These are phyloP conservation scores for Conticribra guillardii DNA, from an alignment of 108 stramenopile genomes.

Conservation along the genomic window DNA sequence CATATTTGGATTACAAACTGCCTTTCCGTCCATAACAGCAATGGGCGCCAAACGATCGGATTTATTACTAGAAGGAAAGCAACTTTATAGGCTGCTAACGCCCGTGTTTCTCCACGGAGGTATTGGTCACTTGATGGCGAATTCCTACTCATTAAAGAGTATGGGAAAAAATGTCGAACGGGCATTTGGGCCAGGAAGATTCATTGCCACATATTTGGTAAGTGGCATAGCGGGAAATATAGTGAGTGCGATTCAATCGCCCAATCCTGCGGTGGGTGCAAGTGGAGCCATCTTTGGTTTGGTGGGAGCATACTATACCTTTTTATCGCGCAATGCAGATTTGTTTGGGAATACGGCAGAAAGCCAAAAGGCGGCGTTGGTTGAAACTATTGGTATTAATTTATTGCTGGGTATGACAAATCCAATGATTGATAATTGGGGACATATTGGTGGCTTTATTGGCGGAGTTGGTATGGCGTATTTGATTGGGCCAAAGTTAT, in stretches of 20 bases:
- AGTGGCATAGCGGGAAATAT: slow-evolving; percentile 80
- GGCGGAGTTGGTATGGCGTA: slow-evolving; percentile 81
- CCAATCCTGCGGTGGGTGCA: slow-evolving; percentile 85
- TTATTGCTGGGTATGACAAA: slow-evolving; percentile 46
- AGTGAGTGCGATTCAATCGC: slow-evolving; percentile 56
- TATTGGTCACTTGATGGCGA: slow-evolving; percentile 69
- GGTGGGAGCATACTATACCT: slow-evolving; percentile 75
- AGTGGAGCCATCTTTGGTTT: slow-evolving; percentile 86
- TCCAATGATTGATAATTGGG: slow-evolving; percentile 82
- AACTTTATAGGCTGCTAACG: slow-evolving; percentile 75
- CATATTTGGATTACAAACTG: slow-evolving; percentile 58
- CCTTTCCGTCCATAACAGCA: slow-evolving; percentile 60
- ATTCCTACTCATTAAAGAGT: slow-evolving; percentile 65
- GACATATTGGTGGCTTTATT: slow-evolving; percentile 70
- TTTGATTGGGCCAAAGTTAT: slow-evolving; percentile 76
- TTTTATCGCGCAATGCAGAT: slow-evolving; percentile 66
- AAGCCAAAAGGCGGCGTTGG: slow-evolving; percentile 31
- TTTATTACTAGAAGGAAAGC: slow-evolving; percentile 60
- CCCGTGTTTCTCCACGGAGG: slow-evolving; percentile 84
- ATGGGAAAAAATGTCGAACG: slow-evolving; percentile 72
- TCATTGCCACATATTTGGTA: slow-evolving; percentile 66
- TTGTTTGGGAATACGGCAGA: slow-evolving; percentile 55
- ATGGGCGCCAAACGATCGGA: slow-evolving; percentile 77
- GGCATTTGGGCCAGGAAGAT: slow-evolving; percentile 61
- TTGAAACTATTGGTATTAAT: slow-evolving; percentile 54